Base-by-base conservation (phyloP, 257 asterid genomes). In the Buddleja alternifolia region DNA sequence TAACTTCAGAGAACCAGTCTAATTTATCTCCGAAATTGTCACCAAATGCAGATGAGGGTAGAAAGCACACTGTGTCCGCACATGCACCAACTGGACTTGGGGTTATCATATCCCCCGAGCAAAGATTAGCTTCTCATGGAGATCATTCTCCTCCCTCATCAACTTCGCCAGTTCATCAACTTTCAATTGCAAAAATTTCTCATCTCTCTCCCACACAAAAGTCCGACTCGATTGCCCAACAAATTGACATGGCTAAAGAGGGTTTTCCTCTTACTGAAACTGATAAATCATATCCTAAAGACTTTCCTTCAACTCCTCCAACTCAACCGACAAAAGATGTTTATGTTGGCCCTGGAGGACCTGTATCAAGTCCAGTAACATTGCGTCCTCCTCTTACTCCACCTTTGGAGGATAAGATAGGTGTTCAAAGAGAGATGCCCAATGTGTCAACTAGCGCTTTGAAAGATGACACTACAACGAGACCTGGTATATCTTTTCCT, bases 281-380 rank as follows among this genome's bases (percentile, higher is more conserved):
- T 77, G 71, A 77, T 52, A 45, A 45, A 51, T 53, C 54, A 14
- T 66, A 76, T 65, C 36, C 80, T 4, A 57, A 74, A 66, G 61
- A 73, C 34, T 29, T 70, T 66, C 65, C 67, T 75, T 70, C 79
- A 67, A 61, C 77, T 63, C 71, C 83, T 71, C 72, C 81, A 46
- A 37, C 73, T 60, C 78, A 17, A 69, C 73, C 83, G 60, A 61
- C 76, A 66, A 75, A 80, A 66, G 79, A 73, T 75, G 75, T 78
- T 76, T 69, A 32, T 60, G 4, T 67, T 66, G 57, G 60, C 59
- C 71, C 51, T 42, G 75, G 58, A 66, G 75, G 12, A 10, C 59
- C 77, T 73, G 53, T 46, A 48, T 66, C 75, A 52, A 72, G 73
- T 45, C 46, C 74, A 15, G 54, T 67, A 67, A 60, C 69, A 60